These are phyloP conservation scores for Narthecium ossifragum DNA, from an alignment of 106 monocot genomes.

Conservation along the genomic window DNA sequence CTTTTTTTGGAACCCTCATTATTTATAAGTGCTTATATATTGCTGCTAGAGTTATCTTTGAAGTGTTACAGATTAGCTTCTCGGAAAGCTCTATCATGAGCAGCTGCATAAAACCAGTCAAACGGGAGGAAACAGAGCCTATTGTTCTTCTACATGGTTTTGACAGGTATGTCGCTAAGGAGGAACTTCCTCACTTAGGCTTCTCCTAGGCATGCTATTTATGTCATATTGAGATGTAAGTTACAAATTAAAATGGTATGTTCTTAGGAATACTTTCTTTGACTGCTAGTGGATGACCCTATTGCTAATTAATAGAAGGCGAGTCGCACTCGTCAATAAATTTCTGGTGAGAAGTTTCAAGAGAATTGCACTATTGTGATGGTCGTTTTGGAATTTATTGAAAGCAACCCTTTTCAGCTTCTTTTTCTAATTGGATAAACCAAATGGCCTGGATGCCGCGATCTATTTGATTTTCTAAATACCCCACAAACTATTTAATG, in stretches of 20 bases:
- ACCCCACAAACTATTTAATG: too few species aligned
- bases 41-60: neutral
- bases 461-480: neutral
- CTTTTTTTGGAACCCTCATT: neutral
- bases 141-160: conserved; percentile 91
- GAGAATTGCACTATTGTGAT: too few species aligned
- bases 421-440: too few species aligned
- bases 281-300: too few species aligned
- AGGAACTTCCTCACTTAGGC: neutral
- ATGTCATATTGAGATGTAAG: neutral
- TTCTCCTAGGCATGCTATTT: neutral
- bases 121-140: conserved; percentile 31
- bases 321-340: neutral
- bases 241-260: too few species aligned
- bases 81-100: conserved; percentile 49
- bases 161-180: conserved; percentile 51
- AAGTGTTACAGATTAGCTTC: conserved; percentile 41
- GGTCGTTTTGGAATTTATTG: too few species aligned
- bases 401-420: too few species aligned
- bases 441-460: neutral
- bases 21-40: neutral
- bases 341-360: too few species aligned
- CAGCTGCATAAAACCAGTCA: conserved; percentile 75
- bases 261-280: too few species aligned
- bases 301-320: too few species aligned